These are phyloP conservation scores for Trichoderma orchidacearum DNA, from an alignment of 495 filamentous ascomycete genomes.

Conservation along the genomic window DNA sequence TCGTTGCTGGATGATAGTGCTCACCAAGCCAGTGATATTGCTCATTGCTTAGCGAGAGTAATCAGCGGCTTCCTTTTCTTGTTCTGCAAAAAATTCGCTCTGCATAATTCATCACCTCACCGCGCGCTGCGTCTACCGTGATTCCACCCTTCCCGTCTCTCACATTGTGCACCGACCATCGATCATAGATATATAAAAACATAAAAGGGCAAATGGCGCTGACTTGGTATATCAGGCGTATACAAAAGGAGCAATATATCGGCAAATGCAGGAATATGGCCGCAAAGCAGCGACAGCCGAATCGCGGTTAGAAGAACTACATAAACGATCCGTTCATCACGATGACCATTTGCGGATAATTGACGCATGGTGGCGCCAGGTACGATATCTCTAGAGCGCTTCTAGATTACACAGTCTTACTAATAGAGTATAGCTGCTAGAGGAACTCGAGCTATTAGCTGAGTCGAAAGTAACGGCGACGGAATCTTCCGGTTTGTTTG, in stretches of 20 bases:
- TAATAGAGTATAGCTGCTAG: constrained; percentile 51
- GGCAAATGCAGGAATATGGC: constrained; percentile 96
- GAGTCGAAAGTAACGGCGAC: constrained; percentile 27
- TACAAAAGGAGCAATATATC: constrained; percentile 94
- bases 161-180: constrained; percentile 3
- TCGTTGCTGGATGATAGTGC: not conserved
- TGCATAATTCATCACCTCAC: not conserved
- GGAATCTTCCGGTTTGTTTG: constrained; percentile 39
- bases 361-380: constrained; percentile 86
- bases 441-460: constrained; percentile 66
- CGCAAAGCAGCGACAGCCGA: constrained; percentile 72
- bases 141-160: not conserved
- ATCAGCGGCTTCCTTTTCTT: not conserved
- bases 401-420: constrained; percentile 14
- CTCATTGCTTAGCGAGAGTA: not conserved
- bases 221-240: constrained; percentile 53
- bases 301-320: constrained; percentile 55
- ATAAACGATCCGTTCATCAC: constrained; percentile 63
- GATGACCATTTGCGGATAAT: constrained; percentile 84
- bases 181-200: constrained; percentile 8
- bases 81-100: not conserved
- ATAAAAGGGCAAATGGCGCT: constrained; percentile 5
- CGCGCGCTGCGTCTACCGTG: not conserved
- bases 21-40: constrained; percentile 1
- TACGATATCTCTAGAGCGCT: constrained; percentile 24